Conservation (phyloP, 441 rosid species). For the Gossypium gossypioides region DNA sequence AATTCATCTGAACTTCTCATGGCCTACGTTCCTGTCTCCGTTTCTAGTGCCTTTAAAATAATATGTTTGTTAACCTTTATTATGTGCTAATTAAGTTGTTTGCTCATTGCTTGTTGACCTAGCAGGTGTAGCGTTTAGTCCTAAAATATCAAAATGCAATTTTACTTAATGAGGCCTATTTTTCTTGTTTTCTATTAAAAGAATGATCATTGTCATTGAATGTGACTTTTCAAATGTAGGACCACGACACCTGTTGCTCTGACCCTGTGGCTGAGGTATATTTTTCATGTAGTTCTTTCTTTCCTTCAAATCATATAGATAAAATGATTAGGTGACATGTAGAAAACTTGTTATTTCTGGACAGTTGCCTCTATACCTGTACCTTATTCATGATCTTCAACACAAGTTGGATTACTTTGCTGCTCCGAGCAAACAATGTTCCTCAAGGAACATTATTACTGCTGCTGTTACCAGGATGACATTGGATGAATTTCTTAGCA, state of each 20-base stretch:
- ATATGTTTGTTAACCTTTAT: background rate
- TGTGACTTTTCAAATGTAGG: slow-evolving; percentile 33
- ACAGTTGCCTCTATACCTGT: slow-evolving; percentile 60
- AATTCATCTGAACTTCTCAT: background rate
- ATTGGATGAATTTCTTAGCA: slow-evolving; percentile 34
- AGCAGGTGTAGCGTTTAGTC: background rate
- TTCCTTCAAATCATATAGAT: background rate
- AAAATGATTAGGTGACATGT: background rate
- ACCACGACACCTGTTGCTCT: slow-evolving; percentile 40
- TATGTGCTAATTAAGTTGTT: background rate
- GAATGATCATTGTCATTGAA: slow-evolving; percentile 3
- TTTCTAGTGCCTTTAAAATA: background rate
- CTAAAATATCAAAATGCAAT: slow-evolving; percentile 2
- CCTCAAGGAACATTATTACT: slow-evolving; percentile 34
- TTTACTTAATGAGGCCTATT: background rate
- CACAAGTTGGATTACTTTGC: slow-evolving; percentile 56
- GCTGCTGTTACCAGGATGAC: slow-evolving; percentile 34
- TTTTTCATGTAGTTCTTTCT: slow-evolving; percentile 15
- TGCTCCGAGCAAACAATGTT: slow-evolving; percentile 29
- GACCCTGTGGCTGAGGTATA: slow-evolving; percentile 72
- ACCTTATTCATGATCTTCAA: slow-evolving; percentile 63
- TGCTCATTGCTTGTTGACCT: background rate
- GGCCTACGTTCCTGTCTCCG: background rate
- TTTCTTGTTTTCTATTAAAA: background rate
- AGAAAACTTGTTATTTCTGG: slow-evolving; percentile 16